Evolutionary conservation across 495 filamentous ascomycete species (phyloP).

Genomic region (Chaetomidium leptoderma): DNA sequence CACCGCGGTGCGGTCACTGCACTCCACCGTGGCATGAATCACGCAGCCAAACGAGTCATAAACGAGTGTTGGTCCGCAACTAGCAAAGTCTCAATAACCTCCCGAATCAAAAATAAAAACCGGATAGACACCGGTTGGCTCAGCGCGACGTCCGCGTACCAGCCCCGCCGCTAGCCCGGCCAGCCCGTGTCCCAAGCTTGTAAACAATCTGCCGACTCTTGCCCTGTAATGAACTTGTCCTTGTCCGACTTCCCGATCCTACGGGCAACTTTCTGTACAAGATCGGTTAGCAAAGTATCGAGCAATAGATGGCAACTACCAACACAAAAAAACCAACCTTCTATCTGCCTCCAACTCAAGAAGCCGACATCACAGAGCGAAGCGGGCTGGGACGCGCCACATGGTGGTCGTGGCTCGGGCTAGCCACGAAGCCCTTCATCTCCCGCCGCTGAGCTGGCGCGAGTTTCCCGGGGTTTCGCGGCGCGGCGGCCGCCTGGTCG

Average conservation of each 20-base stretch:
- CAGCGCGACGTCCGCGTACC: slow-evolving; percentile 8
- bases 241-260: slow-evolving; percentile 29
- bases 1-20: no score
- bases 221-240: slow-evolving; percentile 28
- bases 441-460: slow-evolving; percentile 38
- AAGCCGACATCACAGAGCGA: slow-evolving; percentile 55
- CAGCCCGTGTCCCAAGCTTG: slow-evolving; percentile 16
- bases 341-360: slow-evolving; percentile 43
- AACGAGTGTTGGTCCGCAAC: slow-evolving; percentile 24
- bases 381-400: slow-evolving; percentile 55
- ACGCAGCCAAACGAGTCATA: neutral
- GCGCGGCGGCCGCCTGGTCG: slow-evolving; percentile 32
- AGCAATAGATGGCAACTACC: no score
- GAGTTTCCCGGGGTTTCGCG: slow-evolving; percentile 37
- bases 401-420: slow-evolving; percentile 36
- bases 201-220: slow-evolving; percentile 21
- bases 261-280: slow-evolving; percentile 12
- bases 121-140: slow-evolving; percentile 27
- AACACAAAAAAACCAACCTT: neutral
- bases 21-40: neutral
- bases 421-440: slow-evolving; percentile 38
- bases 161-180: slow-evolving; percentile 12
- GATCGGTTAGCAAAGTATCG: neutral
- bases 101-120: slow-evolving; percentile 26
- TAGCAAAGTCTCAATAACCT: slow-evolving; percentile 15